Conservation (phyloP, 2,329 filamentous ascomycete genomes). For the Mariannaea sp. region DNA sequence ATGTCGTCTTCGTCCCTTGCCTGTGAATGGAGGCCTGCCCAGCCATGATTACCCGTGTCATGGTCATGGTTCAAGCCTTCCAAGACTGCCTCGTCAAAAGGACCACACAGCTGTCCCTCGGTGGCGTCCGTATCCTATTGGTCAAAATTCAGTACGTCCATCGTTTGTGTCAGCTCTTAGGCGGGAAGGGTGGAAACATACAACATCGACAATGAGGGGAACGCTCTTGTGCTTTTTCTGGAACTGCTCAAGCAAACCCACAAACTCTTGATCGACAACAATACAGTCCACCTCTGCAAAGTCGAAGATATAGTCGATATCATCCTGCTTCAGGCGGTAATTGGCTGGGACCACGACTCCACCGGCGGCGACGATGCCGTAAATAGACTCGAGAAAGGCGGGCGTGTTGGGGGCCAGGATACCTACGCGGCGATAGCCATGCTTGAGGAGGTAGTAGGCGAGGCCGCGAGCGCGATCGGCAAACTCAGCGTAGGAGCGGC, state of each 20-base stretch:
- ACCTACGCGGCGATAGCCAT: slow-evolving; percentile 76
- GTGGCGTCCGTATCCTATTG: slow-evolving; percentile 75
- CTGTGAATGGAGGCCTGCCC: slow-evolving; percentile 75
- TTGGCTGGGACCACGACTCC: slow-evolving; percentile 73
- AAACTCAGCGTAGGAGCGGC: slow-evolving; percentile 78
- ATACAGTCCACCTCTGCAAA: slow-evolving; percentile 87
- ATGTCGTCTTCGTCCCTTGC: slow-evolving; percentile 76
- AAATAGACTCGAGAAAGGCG: slow-evolving; percentile 89
- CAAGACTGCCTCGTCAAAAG: slow-evolving; percentile 81
- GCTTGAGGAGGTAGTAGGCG: slow-evolving; percentile 82
- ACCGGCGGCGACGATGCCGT: slow-evolving; percentile 81
- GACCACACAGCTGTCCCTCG: slow-evolving; percentile 74
- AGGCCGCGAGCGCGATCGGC: slow-evolving; percentile 86
- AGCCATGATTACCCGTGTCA: slow-evolving; percentile 69
- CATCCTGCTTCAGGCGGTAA: slow-evolving; percentile 74
- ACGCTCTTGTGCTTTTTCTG: slow-evolving; percentile 63
- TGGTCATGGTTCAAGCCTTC: slow-evolving; percentile 78
- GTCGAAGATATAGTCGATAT: slow-evolving; percentile 88
- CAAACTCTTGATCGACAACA: slow-evolving; percentile 83
- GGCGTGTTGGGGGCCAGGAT: slow-evolving; percentile 92
- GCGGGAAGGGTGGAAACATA: slow-evolving; percentile 36
- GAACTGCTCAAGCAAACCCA: slow-evolving; percentile 70
- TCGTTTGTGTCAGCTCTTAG: slow-evolving; percentile 24
- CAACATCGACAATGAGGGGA: slow-evolving; percentile 74
- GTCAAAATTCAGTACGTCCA: no score